These are phyloP conservation scores for Knufia fluminis DNA, from an alignment of 2,329 filamentous ascomycete species.

Conservation along the genomic window DNA sequence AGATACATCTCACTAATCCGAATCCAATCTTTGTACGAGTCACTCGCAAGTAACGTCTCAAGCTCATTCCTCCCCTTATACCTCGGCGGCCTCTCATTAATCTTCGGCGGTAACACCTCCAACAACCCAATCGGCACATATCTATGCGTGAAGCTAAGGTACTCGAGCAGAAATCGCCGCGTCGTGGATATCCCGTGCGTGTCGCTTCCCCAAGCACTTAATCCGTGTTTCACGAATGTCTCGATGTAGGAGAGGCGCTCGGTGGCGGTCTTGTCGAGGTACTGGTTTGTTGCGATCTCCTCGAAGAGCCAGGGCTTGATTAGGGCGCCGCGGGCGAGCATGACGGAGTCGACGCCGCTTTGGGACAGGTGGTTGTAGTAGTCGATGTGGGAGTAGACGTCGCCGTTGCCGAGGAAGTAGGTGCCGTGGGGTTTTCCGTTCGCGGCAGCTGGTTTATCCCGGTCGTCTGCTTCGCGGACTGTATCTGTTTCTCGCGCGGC, in stretches of 20 bases:
- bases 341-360: slow-evolving; percentile 79
- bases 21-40: slow-evolving; percentile 95
- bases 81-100: slow-evolving; percentile 81
- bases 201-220: slow-evolving; percentile 92
- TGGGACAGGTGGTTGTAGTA: slow-evolving; percentile 71
- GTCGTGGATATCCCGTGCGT: slow-evolving; percentile 89
- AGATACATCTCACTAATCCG: slow-evolving; percentile 99
- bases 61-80: slow-evolving; percentile 80
- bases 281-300: slow-evolving; percentile 77
- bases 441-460: slow-evolving; percentile 36
- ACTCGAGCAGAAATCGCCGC: slow-evolving; percentile 85
- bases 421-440: slow-evolving; percentile 47
- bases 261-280: slow-evolving; percentile 84
- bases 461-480: slow-evolving; percentile 62
- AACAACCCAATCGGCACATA: slow-evolving; percentile 86
- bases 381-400: slow-evolving; percentile 87
- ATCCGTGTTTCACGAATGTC: slow-evolving; percentile 79
- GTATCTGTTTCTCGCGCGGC: slow-evolving; percentile 64
- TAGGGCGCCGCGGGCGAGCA: slow-evolving; percentile 91
- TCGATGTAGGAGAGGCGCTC: slow-evolving; percentile 81
- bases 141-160: slow-evolving; percentile 84
- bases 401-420: slow-evolving; percentile 93
- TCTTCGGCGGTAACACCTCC: slow-evolving; percentile 74
- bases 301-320: slow-evolving; percentile 99
- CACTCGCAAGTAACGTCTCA: slow-evolving; percentile 84